These are phyloP conservation scores for Microsporum audouinii DNA, from an alignment of 2,329 filamentous ascomycete species.

Conservation along the genomic window DNA sequence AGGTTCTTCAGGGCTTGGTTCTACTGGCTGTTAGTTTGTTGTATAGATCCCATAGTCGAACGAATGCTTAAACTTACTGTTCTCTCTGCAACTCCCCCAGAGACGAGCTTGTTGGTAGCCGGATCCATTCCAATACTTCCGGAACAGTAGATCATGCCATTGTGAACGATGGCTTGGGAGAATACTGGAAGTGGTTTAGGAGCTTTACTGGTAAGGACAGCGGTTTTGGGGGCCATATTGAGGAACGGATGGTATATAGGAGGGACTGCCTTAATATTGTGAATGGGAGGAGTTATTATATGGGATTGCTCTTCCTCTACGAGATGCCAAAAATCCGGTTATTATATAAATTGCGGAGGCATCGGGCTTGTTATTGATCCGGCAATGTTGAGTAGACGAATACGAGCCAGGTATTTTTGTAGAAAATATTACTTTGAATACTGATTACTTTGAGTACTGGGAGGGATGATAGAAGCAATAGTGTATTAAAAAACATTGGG, in stretches of 20 bases:
- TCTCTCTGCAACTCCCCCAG: slow-evolving; percentile 33
- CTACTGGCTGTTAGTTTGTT: slow-evolving; percentile 1
- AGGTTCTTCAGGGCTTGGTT: slow-evolving; percentile 49
- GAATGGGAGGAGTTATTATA: too few relatives aligned
- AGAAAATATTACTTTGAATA: not conserved
- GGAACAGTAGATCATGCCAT: slow-evolving; percentile 60
- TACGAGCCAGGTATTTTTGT: not conserved
- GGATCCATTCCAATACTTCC: slow-evolving; percentile 51
- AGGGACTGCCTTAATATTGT: not conserved
- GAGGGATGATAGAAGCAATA: not conserved
- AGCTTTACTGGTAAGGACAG: slow-evolving; percentile 39
- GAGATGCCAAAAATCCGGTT: not conserved
- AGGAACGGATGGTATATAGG: not conserved
- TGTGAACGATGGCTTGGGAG: slow-evolving; percentile 49
- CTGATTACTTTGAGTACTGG: not conserved
- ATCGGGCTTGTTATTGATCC: not conserved
- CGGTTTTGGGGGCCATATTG: slow-evolving; percentile 19
- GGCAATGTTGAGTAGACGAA: not conserved
- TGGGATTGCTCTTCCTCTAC: not conserved
- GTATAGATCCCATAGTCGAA: not conserved
- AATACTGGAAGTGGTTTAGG: slow-evolving; percentile 46
- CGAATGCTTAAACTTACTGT: slow-evolving; percentile 7
- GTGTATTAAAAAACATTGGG: not conserved
- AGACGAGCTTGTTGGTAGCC: slow-evolving; percentile 42
- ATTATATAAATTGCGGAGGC: not conserved